Evolutionary conservation across 2,329 filamentous ascomycete genomes (phyloP).

Genomic region (Talaromyces pinophilus): DNA sequence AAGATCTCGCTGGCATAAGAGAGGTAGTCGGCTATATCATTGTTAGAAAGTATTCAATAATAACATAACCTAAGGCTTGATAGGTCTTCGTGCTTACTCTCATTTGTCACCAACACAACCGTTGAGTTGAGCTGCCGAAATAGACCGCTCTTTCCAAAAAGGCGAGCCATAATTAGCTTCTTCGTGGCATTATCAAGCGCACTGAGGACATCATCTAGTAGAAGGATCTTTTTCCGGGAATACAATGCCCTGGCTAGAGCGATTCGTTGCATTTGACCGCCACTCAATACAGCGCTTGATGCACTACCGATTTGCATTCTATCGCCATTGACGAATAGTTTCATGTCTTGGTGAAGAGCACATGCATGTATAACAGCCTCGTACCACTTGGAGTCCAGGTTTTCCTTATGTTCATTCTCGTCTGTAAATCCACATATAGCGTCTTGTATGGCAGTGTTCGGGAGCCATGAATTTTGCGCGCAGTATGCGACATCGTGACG

Average conservation of each 20-base stretch:
- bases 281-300: slow-evolving; percentile 51
- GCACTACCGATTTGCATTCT: slow-evolving; percentile 53
- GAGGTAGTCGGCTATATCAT: slow-evolving; percentile 37
- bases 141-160: slow-evolving; percentile 20
- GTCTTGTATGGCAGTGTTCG: slow-evolving; percentile 35
- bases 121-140: slow-evolving; percentile 19
- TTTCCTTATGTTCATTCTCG: background rate
- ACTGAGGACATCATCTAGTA: slow-evolving; percentile 23
- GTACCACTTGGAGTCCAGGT: slow-evolving; percentile 34
- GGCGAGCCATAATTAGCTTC: slow-evolving; percentile 13
- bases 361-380: slow-evolving; percentile 31
- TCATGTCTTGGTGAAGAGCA: slow-evolving; percentile 41
- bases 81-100: slow-evolving; percentile 1
- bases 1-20: slow-evolving; percentile 47
- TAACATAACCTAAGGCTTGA: background rate
- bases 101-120: slow-evolving; percentile 18
- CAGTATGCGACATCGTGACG: slow-evolving; percentile 38
- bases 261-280: slow-evolving; percentile 56
- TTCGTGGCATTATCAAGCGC: slow-evolving; percentile 21
- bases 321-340: slow-evolving; percentile 42
- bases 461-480: slow-evolving; percentile 35
- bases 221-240: slow-evolving; percentile 31
- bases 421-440: slow-evolving; percentile 30
- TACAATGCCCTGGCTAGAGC: slow-evolving; percentile 54
- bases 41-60: background rate